phyloP scores from a whole-genome alignment of 352 stramenopile genomes.

The Phytophthora megakarya region DNA sequence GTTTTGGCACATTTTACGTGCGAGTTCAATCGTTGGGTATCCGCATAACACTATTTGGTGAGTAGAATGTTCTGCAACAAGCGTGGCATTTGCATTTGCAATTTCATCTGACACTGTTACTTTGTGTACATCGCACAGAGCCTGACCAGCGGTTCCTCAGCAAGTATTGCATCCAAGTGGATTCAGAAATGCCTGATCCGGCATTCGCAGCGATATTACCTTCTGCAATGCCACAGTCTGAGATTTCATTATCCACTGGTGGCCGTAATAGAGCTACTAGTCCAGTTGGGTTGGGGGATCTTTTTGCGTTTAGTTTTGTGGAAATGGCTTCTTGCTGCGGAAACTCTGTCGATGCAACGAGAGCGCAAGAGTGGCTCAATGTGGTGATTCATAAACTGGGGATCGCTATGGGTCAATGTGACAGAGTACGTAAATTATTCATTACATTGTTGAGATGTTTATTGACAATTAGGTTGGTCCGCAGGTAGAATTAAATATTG shows the following conservation, averaged over 20 bases:
- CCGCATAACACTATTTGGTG: constrained; percentile 70
- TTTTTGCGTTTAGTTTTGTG: constrained; percentile 58
- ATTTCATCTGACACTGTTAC: neutral
- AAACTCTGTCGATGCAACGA: constrained; percentile 42
- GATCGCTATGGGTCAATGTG: constrained; percentile 55
- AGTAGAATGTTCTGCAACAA: neutral
- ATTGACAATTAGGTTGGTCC: neutral
- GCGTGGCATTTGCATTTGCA: neutral
- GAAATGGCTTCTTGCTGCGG: constrained; percentile 77
- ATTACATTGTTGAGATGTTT: neutral
- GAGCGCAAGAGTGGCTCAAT: constrained; percentile 68
- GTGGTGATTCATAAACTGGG: constrained; percentile 61
- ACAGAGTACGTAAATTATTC: constrained; percentile 35
- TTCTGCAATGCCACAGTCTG: constrained; percentile 5
- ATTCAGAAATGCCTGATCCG: constrained; percentile 26
- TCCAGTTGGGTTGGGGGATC: constrained; percentile 12
- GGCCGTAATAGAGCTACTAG: constrained; percentile 7
- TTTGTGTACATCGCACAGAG: constrained; percentile 31
- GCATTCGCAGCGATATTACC: constrained; percentile 9
- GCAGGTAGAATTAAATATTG: constrained; percentile 72
- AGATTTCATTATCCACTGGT: neutral
- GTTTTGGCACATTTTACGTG: constrained; percentile 68
- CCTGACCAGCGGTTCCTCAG: constrained; percentile 60
- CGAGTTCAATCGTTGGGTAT: constrained; percentile 55
- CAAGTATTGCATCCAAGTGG: constrained; percentile 52